Percentiles rank a stretch among this genome's conserved stretches.
phyloP scores from a whole-genome alignment of 306 rosid species.

The Medicago ruthenica region DNA sequence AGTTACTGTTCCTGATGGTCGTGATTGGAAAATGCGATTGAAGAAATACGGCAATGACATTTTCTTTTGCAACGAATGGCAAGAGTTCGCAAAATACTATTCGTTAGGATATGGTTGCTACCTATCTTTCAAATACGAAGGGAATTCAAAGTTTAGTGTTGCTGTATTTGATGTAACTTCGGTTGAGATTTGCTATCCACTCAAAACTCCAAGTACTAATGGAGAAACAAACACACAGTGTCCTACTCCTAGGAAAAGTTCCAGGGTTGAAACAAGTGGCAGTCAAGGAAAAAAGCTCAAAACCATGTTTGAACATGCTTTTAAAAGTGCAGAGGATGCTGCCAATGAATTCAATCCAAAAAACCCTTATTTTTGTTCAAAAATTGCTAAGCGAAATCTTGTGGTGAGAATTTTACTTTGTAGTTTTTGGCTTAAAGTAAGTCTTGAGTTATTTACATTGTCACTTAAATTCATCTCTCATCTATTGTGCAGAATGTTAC shows the following conservation, averaged over 20 bases:
- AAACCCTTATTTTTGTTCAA: constrained; percentile 40
- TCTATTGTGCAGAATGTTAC: constrained; percentile 44
- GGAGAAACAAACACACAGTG: not conserved
- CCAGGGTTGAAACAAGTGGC: not conserved
- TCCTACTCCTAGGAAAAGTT: not conserved
- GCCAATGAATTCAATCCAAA: constrained; percentile 8
- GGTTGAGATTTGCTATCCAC: constrained; percentile 45
- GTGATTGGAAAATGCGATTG: too few species aligned
- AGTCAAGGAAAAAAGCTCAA: not conserved
- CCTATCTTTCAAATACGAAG: too few species aligned
- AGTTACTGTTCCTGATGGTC: too few species aligned
- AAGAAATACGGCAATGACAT: too few species aligned
- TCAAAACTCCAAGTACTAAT: not conserved
- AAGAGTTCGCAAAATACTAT: too few species aligned
- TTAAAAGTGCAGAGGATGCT: not conserved
- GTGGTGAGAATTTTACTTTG: constrained; percentile 39
- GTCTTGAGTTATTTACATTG: not conserved
- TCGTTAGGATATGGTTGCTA: too few species aligned
- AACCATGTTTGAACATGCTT: not conserved
- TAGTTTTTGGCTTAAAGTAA: not conserved
- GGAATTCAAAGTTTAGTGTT: constrained; percentile 41
- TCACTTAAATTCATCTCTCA: not conserved
- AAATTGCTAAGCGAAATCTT: not conserved
- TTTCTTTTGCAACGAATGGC: too few species aligned
- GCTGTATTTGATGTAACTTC: constrained; percentile 39